Evolutionary conservation across 768 basidiomycete species (phyloP).

Genomic region (Boletus patriciae): DNA sequence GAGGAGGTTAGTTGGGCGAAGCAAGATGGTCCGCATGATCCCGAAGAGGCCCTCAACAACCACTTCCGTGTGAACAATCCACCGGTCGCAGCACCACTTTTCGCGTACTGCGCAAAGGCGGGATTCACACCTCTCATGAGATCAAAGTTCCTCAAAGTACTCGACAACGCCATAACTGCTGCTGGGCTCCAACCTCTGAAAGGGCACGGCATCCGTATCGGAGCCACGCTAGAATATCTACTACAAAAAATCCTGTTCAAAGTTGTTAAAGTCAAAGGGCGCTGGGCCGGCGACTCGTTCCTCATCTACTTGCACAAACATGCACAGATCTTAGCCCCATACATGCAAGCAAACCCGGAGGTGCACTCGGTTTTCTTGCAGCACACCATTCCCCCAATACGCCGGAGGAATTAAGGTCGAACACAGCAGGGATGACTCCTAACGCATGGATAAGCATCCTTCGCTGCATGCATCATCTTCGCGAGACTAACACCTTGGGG

Average conservation of each 20-base stretch:
- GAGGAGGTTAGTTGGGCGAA: not conserved
- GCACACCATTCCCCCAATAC: not conserved
- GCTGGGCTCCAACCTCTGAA: not conserved
- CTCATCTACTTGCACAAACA: not conserved
- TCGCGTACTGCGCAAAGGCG: not conserved
- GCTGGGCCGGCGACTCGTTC: not conserved
- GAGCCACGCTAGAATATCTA: not conserved
- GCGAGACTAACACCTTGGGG: no score
- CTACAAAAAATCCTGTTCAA: not conserved
- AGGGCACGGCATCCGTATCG: not conserved
- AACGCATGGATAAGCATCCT: no score
- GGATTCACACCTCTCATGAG: not conserved
- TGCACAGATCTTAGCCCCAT: not conserved
- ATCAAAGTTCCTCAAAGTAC: not conserved
- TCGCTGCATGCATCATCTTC: no score
- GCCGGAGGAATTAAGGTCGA: no score
- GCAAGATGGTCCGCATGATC: not conserved
- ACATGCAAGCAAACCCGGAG: not conserved
- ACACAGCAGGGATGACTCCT: no score
- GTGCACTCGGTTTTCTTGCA: not conserved
- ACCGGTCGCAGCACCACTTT: not conserved
- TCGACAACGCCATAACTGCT: rapidly evolving
- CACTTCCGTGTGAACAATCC: not conserved
- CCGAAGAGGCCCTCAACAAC: not conserved
- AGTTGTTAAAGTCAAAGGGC: not conserved